Evolutionary conservation across 192 early-diverging fungal genomes (phyloP).

Genomic region (Coemansia umbellata): DNA sequence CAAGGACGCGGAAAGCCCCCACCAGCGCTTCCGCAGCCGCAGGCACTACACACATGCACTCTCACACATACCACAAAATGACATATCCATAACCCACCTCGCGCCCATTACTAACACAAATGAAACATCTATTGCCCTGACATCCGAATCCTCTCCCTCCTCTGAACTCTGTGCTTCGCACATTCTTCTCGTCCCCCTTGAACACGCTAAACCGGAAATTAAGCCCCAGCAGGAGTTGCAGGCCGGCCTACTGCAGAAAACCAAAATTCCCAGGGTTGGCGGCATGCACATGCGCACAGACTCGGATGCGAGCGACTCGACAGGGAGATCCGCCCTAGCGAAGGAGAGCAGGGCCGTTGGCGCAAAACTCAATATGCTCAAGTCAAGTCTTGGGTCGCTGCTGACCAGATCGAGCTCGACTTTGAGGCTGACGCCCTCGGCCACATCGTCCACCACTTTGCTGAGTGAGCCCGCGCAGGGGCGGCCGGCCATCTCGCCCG

Average conservation of each 20-base stretch:
- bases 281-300: constrained; percentile 1
- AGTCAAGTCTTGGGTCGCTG: constrained; percentile 30
- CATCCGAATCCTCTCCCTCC: not conserved
- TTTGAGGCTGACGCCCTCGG: not conserved
- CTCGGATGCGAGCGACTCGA: constrained; percentile 3
- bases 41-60: not conserved
- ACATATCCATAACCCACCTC: no score
- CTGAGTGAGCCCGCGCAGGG: not conserved
- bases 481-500: not conserved
- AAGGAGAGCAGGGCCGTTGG: not conserved
- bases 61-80: not conserved
- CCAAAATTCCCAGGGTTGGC: no score
- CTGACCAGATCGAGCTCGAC: constrained; percentile 14
- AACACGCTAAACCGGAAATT: not conserved
- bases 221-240: constrained; percentile 3
- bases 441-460: not conserved
- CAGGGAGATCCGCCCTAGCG: not conserved
- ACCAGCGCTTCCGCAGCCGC: not conserved
- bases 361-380: constrained; percentile 13
- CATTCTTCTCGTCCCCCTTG: constrained; percentile 13
- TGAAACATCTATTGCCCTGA: not conserved
- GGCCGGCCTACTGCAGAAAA: not conserved
- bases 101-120: not conserved
- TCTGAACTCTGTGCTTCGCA: constrained; percentile 14
- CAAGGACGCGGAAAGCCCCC: no score